Evolutionary conservation across 1,139 yeast species (phyloP), one percentile per base, ranked within the genome.

Genomic region (Kodamaea ohmeri): DNA sequence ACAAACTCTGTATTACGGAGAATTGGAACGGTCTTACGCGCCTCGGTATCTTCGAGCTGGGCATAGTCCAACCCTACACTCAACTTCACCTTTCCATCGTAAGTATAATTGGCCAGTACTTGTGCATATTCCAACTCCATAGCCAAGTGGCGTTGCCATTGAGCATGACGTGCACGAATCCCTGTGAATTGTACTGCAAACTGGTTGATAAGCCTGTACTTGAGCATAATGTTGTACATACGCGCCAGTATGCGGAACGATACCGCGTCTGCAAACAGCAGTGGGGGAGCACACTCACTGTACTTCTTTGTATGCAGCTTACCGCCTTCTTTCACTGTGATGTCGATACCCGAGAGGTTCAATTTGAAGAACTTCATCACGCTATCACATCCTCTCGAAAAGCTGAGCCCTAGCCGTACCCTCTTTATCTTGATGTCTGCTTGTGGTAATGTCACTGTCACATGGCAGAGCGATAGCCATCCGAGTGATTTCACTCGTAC

Each of bases 401-500:
- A 38, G 38, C 62, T 61, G 32, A 69, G 36, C 26, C 63, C 45
- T 16, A 70, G 41, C 12, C 51, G 45, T 3, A 67, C 34, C 24
- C 45, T 52, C 6, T 56, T 43, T 14, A 66, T 52, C 31, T 48
- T 35, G 5, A 67, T 44, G 2, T 43, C 36, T 3, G 47, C 36
- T 8, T 38, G 31, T 2, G 49, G 49, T 12, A 55, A 33, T 22
- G 50, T 48, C 25, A 68, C 49, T 2, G 58, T 52, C 21, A 69
- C 52, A 17, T 63, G 58, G 42, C 62, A 48, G 21, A 67, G 25
- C 13, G 64, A 51, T 41, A 68, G 49, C 61, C 73, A 66, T 14
- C 76, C 73, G 14, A 71, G 39, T 7, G 62, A 57, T 41, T 57
- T 60, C 33, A 71, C 62, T 3, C 53, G 35, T 4, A 69, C 50